Percentiles rank a stretch among this genome's conserved stretches.
Evolutionary conservation across 768 basidiomycete species (phyloP).

Genomic region (Fomitopsis pulvina): DNA sequence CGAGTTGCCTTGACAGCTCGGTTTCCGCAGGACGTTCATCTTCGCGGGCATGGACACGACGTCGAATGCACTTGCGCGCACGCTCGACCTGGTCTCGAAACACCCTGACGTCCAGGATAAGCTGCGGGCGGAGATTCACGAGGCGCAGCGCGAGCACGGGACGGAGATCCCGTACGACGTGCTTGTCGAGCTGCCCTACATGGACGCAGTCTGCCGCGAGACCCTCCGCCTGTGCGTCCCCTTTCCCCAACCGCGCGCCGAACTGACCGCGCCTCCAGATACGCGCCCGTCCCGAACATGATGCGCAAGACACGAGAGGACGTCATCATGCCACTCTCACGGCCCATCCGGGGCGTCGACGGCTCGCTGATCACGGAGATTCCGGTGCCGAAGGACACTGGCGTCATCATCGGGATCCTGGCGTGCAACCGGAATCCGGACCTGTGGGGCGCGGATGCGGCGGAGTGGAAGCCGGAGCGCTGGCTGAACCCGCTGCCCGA

Average conservation of each 20-base stretch:
- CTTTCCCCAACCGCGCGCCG: conserved; percentile 20
- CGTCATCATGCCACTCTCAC: conserved; percentile 33
- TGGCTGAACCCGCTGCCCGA: conserved; percentile 29
- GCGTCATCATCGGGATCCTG: conserved; percentile 32
- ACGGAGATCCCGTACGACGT: conserved; percentile 21
- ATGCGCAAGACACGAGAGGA: conserved; percentile 25
- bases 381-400: conserved; percentile 32
- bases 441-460: conserved; percentile 40
- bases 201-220: conserved; percentile 23
- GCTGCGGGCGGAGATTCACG: conserved; percentile 9
- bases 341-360: conserved; percentile 15
- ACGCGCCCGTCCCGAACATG: conserved; percentile 13
- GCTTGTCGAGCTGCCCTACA: conserved; percentile 19
- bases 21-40: conserved; percentile 6
- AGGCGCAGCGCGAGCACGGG: conserved; percentile 9
- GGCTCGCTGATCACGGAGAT: conserved; percentile 20
- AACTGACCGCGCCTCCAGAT: conserved; percentile 15
- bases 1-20: neutral
- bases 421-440: conserved; percentile 34
- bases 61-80: conserved; percentile 7
- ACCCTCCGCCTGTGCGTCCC: conserved; percentile 21
- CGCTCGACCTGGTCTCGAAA: conserved; percentile 11
- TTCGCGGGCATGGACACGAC: conserved; percentile 16
- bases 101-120: conserved; percentile 13
- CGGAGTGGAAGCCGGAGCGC: conserved; percentile 36